Evolutionary conservation across 2,329 filamentous ascomycete genomes (phyloP), one percentile per base, ranked within the genome.

Genomic region (Cordyceps farinosa): DNA sequence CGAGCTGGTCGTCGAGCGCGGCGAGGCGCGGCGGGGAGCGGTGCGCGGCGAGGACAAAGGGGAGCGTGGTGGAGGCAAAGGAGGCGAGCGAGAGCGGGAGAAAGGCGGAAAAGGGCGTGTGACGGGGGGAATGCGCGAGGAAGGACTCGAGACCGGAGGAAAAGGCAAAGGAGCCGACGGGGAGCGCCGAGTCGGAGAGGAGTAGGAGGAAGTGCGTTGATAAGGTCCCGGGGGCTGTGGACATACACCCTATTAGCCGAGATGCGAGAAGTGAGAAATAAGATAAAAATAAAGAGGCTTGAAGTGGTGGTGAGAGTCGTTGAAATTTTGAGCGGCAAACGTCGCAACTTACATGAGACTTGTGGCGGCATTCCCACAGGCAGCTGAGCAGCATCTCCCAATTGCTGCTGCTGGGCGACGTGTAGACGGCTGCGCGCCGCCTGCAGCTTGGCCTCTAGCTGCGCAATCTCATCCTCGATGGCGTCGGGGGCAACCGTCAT

Each of bases 111-210:
- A 92, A 90, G 29, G 78, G 73, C 27, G 77, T 71, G 22, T 74
- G 65, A 47, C 73, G 74, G 6, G 67, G 62, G 68, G 80, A 80
- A 78, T 95, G 91, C 3, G 89, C 88, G 22, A 93, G 85, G 74
- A 89, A 94, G 47, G 90, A 94, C 77, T 95, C 91, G 17, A 95
- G 83, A 3, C 90, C 90, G 68, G 86, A 90, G 79, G 87, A 91
- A 79, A 94, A 95, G 70, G 91, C 91, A 77, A 95, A 95, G n/a
- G 90, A 91, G 63, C 91, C 91, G 0, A 95, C 82, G 1, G 91
- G 91, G 2, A 95, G 84, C 15, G 90, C 90, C 1, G 91, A 93
- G 79, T 95, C 91, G 54, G 91, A 86, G 55, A 94, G 86, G 3
- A 95, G 82, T 38, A 94, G 84, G 44, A 92, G 84, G 67, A 89